A percentile compares a stretch with the other conserved stretches of the same genome.
These are phyloP conservation scores for Zychaea mexicana DNA, from an alignment of 371 early-diverging fungal genomes.

Conservation along the genomic window DNA sequence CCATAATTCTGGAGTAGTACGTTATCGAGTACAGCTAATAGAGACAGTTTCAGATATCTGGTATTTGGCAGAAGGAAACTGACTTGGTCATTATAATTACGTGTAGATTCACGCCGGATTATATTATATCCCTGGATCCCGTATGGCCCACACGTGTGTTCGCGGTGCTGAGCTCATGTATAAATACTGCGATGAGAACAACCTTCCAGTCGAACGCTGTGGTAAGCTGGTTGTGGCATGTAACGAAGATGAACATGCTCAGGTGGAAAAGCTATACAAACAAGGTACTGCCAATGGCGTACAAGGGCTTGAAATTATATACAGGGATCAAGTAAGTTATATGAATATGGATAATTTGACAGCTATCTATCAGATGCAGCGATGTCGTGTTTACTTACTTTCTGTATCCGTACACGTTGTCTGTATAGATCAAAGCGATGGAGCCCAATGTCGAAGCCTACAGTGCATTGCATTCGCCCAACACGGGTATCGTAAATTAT, in stretches of 20 bases:
- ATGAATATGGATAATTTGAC: neutral
- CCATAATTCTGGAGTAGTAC: slow-evolving; percentile 48
- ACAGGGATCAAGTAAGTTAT: slow-evolving; percentile 32
- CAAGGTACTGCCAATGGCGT: slow-evolving; percentile 48
- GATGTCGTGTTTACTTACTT: neutral
- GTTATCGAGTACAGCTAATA: no score
- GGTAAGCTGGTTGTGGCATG: slow-evolving; percentile 52
- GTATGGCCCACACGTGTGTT: slow-evolving; percentile 51
- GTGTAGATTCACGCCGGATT: slow-evolving; percentile 51
- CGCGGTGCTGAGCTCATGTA: slow-evolving; percentile 52
- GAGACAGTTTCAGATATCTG: neutral
- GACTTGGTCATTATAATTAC: no score
- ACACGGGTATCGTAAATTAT: slow-evolving; percentile 48
- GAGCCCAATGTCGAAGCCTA: slow-evolving; percentile 51
- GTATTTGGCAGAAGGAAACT: no score
- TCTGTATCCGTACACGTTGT: no score
- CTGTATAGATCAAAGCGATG: slow-evolving; percentile 34
- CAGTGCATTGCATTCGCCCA: slow-evolving; percentile 48
- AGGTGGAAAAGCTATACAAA: slow-evolving; percentile 43
- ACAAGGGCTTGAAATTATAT: slow-evolving; percentile 42
- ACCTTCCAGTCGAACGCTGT: slow-evolving; percentile 46
- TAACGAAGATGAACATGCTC: slow-evolving; percentile 37
- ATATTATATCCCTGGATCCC: slow-evolving; percentile 48
- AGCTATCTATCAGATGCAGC: neutral
- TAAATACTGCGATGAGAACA: slow-evolving; percentile 46